Evolutionary conservation across 805 yeast species (phyloP).

Genomic region (Naumovozyma baii): DNA sequence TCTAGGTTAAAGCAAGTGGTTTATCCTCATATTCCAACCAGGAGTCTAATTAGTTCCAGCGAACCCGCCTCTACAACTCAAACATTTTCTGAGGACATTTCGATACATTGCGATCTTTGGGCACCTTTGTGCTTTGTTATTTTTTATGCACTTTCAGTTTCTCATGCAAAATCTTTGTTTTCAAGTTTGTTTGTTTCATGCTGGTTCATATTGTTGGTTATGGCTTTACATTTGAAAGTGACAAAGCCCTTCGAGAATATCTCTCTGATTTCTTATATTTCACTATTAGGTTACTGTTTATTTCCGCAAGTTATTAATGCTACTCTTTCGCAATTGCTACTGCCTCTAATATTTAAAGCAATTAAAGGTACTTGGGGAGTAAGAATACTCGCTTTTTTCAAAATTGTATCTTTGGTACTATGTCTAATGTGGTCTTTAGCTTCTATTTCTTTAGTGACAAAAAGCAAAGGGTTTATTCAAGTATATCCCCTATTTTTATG

Average conservation of each 20-base stretch:
- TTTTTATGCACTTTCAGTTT: constrained; percentile 23
- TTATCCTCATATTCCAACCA: constrained; percentile 25
- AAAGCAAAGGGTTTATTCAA: constrained; percentile 16
- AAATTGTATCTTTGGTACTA: constrained; percentile 12
- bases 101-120: constrained; percentile 27
- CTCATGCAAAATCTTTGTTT: constrained; percentile 24
- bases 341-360: constrained; percentile 20
- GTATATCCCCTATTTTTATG: constrained; percentile 23
- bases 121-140: constrained; percentile 29
- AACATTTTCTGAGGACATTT: constrained; percentile 4
- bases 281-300: constrained; percentile 28
- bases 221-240: constrained; percentile 26
- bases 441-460: constrained; percentile 19
- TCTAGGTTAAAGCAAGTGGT: constrained; percentile 26
- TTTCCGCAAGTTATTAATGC: constrained; percentile 28
- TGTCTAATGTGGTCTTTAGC: constrained; percentile 22
- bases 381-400: constrained; percentile 12
- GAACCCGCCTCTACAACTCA: neutral
- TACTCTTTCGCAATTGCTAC: constrained; percentile 15
- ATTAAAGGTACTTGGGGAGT: constrained; percentile 7
- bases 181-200: constrained; percentile 26
- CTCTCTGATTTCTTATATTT: constrained; percentile 25
- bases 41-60: constrained; percentile 4
- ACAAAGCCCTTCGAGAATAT: constrained; percentile 18
- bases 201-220: constrained; percentile 22